phyloP scores from a whole-genome alignment of 176 grass and related monocot species.

The Bonia amplexicaulis region DNA sequence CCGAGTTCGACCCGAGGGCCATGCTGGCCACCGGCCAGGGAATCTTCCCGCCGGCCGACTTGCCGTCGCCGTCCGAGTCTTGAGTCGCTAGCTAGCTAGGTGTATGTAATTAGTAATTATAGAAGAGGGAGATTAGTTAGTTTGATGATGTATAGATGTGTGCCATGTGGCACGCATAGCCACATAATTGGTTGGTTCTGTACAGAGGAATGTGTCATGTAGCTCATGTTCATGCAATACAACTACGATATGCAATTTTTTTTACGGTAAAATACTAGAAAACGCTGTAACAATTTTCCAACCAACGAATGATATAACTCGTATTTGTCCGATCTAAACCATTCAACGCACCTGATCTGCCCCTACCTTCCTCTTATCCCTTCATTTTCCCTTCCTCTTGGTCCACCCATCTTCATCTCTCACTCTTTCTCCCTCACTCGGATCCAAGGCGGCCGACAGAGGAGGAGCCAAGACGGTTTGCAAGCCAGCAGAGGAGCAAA shows the following conservation, averaged over 20 bases:
- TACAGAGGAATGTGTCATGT: not conserved
- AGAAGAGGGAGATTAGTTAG: not conserved
- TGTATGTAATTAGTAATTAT: not conserved
- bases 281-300: too few relatives aligned
- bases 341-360: too few relatives aligned
- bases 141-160: conserved; percentile 20
- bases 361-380: too few relatives aligned
- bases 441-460: too few relatives aligned
- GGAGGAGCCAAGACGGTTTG: too few relatives aligned
- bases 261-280: too few relatives aligned
- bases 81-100: not conserved
- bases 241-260: not conserved
- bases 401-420: too few relatives aligned
- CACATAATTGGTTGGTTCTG: not conserved
- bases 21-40: conserved; percentile 68
- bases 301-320: too few relatives aligned
- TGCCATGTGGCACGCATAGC: not conserved
- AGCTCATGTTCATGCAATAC: not conserved
- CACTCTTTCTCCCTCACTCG: too few relatives aligned
- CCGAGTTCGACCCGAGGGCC: conserved; percentile 58
- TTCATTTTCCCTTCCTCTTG: too few relatives aligned
- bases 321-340: too few relatives aligned
- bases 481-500: too few relatives aligned
- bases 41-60: conserved; percentile 52
- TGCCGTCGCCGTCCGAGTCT: not conserved